These are phyloP conservation scores for Tetramitus jugosus DNA, from an alignment of 208 protist genomes.

Conservation along the genomic window DNA sequence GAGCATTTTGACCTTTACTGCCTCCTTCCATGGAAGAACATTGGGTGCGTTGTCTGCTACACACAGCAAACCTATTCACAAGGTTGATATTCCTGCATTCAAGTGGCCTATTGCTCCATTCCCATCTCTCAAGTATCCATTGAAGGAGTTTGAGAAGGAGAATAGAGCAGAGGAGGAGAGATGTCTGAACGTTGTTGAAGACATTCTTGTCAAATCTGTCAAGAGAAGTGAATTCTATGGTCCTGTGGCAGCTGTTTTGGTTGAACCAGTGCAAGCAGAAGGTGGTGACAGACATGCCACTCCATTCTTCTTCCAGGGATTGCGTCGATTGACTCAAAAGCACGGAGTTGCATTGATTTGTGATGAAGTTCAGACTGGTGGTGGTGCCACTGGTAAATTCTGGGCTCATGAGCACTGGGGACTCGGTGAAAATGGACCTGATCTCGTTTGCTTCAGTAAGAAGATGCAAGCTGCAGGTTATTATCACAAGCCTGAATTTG, in stretches of 20 bases:
- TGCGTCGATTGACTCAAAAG: conserved; percentile 42
- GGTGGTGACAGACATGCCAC: conserved; percentile 41
- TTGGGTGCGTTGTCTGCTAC: conserved; percentile 49
- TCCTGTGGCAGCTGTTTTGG: conserved; percentile 45
- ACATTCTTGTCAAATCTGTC: conserved; percentile 30
- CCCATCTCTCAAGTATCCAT: conserved; percentile 49
- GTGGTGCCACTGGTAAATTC: conserved; percentile 53
- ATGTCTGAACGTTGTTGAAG: conserved; percentile 43
- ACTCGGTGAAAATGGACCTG: conserved; percentile 40
- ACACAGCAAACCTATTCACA: conserved; percentile 52
- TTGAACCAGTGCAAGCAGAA: conserved; percentile 54
- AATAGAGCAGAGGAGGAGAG: conserved; percentile 44
- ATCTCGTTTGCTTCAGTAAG: conserved; percentile 59
- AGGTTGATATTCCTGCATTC: conserved; percentile 56
- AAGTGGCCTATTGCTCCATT: conserved; percentile 50
- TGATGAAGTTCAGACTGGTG: conserved; percentile 56
- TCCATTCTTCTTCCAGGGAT: conserved; percentile 48
- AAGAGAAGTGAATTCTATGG: conserved; percentile 8
- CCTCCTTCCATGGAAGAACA: conserved; percentile 47
- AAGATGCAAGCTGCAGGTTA: conserved; percentile 45
- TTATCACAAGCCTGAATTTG: conserved; percentile 38
- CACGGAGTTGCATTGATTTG: conserved; percentile 51
- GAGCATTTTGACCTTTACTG: conserved; percentile 46
- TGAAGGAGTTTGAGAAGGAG: conserved; percentile 34
- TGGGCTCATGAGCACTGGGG: conserved; percentile 59